Conservation (phyloP, 768 basidiomycete genomes). For the Termitomyces sp. region DNA sequence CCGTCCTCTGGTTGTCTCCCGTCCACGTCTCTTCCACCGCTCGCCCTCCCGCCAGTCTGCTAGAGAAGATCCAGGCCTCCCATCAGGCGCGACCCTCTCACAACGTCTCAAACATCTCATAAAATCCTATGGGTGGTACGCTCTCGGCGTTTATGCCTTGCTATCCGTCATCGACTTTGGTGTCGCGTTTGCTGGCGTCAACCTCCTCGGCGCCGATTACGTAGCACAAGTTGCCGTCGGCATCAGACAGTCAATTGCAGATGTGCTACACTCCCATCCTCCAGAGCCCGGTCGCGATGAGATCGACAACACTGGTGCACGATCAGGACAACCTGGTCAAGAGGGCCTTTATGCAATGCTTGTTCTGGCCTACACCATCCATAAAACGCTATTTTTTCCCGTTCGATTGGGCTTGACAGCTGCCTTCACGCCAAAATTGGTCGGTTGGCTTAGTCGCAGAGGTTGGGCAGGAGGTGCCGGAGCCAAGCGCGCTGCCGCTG, state of each 20-base stretch:
- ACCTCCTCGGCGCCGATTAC: constrained; percentile 86
- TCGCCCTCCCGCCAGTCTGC: constrained; percentile 43
- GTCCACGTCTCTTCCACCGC: constrained; percentile 43
- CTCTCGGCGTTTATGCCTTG: constrained; percentile 83
- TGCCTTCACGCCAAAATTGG: constrained; percentile 80
- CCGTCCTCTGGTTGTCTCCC: constrained; percentile 24
- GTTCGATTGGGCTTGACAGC: constrained; percentile 88
- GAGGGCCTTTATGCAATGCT: constrained; percentile 91
- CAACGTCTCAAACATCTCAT: constrained; percentile 79
- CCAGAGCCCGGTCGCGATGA: constrained; percentile 70
- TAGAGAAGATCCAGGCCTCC: constrained; percentile 30
- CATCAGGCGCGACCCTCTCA: constrained; percentile 49
- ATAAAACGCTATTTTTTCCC: constrained; percentile 92
- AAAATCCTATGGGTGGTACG: constrained; percentile 94
- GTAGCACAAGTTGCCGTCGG: constrained; percentile 66
- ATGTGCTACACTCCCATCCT: constrained; percentile 48
- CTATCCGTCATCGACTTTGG: constrained; percentile 78
- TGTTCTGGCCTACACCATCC: constrained; percentile 89
- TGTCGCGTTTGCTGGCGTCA: constrained; percentile 80
- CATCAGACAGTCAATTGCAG: constrained; percentile 46
- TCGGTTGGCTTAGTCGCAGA: constrained; percentile 72
- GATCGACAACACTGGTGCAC: constrained; percentile 39
- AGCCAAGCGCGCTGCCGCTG: constrained; percentile 56
- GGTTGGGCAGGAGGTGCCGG: constrained; percentile 85
- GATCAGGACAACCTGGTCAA: constrained; percentile 34